Percentiles rank a stretch among this genome's conserved stretches.
phyloP scores from a whole-genome alignment of 345 rosid genomes.

The Pistacia atlantica region DNA sequence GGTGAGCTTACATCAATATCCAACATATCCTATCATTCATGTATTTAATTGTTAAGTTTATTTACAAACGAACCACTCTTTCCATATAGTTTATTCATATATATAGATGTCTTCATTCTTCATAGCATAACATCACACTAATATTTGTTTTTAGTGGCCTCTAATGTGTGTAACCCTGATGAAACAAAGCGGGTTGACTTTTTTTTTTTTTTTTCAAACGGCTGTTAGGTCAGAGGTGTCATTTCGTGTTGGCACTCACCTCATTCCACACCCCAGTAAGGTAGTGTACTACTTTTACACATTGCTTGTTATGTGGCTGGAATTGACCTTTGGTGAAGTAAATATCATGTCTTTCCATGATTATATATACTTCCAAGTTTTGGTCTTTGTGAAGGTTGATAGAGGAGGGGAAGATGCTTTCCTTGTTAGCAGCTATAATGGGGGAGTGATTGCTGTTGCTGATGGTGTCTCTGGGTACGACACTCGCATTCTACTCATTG shows the following conservation, averaged over 20 bases:
- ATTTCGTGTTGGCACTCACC: constrained; percentile 59
- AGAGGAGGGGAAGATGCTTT: constrained; percentile 92
- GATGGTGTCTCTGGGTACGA: constrained; percentile 91
- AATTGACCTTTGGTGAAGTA: not conserved
- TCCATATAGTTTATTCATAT: not conserved
- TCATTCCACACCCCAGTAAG: constrained; percentile 86
- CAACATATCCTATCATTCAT: not conserved
- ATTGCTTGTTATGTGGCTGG: not conserved
- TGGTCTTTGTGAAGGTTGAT: constrained; percentile 47
- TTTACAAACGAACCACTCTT: not conserved
- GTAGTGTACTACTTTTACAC: constrained; percentile 24
- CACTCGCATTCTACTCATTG: not conserved
- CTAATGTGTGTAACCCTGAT: not conserved
- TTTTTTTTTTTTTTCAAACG: not conserved
- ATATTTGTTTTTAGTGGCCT: not conserved
- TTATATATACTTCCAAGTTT: not conserved
- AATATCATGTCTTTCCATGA: not conserved
- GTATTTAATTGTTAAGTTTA: not conserved
- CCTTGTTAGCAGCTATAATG: constrained; percentile 61
- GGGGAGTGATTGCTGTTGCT: constrained; percentile 87
- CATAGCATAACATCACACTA: too few species aligned
- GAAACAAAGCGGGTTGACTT: not conserved
- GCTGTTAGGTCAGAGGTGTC: constrained; percentile 43
- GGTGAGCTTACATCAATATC: constrained; percentile 29
- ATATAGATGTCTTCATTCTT: too few species aligned